Percentiles rank a stretch among this genome's conserved stretches.
Conservation (phyloP, 176 grass and related monocot genomes). For the Lolium multiflorum region DNA sequence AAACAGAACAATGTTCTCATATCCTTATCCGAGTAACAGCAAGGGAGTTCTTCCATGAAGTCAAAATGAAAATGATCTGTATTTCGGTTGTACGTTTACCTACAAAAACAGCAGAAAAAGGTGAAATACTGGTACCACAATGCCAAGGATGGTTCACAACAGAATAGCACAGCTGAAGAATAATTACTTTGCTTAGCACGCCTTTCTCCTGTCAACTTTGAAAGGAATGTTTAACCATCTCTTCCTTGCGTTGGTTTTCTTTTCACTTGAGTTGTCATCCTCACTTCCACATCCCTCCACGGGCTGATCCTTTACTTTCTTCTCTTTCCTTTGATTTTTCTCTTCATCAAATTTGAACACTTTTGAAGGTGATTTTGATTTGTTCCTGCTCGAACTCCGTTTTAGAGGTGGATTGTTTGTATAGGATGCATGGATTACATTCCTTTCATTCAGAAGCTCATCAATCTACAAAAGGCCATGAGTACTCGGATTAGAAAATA, state of each 20-base stretch:
- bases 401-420: conserved; percentile 72
- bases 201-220: conserved; percentile 92
- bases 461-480: conserved; percentile 63
- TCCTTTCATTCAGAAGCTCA: conserved; percentile 83
- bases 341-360: conserved; percentile 51
- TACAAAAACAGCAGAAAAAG: conserved; percentile 23
- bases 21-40: not conserved
- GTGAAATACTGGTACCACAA: conserved; percentile 6
- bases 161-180: conserved; percentile 4
- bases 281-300: conserved; percentile 46
- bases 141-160: not conserved
- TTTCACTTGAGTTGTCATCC: conserved; percentile 54
- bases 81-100: conserved; percentile 12
- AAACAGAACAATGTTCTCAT: not conserved
- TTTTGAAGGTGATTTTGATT: conserved; percentile 62
- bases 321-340: conserved; percentile 53
- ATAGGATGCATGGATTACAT: conserved; percentile 84
- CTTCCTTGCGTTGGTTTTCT: conserved; percentile 71
- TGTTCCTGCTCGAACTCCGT: conserved; percentile 72
- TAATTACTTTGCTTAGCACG: conserved; percentile 72
- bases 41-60: not conserved
- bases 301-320: conserved; percentile 63
- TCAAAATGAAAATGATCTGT: conserved; percentile 6
- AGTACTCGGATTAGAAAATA: conserved; percentile 15
- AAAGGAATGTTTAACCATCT: conserved; percentile 92